A percentile compares a stretch with the other conserved stretches of the same genome.
phyloP scores from a whole-genome alignment of 345 rosid genomes.

The Salix viminalis region DNA sequence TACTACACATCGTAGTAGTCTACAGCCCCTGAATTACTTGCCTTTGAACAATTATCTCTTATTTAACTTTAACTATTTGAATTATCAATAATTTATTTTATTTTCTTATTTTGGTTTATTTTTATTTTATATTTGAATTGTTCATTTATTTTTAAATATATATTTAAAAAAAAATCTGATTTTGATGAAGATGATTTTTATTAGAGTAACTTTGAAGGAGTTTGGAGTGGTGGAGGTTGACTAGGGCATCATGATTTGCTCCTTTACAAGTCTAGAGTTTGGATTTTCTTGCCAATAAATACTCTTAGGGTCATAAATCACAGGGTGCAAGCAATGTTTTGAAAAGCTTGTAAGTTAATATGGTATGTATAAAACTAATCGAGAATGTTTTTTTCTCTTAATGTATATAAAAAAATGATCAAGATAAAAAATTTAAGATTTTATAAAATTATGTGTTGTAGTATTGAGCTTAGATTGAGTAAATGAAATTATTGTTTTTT shows the following conservation, averaged over 20 bases:
- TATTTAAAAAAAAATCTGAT: no score
- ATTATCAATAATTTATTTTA: neutral
- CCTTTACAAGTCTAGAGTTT: fast-evolving
- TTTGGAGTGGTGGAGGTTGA: fast-evolving
- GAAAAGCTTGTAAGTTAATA: no score
- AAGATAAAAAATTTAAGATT: neutral
- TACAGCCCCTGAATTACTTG: neutral
- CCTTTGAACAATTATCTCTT: neutral
- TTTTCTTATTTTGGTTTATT: neutral
- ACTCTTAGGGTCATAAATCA: no score
- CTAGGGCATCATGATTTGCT: no score
- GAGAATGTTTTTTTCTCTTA: no score
- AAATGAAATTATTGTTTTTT: fast-evolving
- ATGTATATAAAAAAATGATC: neutral
- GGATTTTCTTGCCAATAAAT: no score
- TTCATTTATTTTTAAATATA: no score
- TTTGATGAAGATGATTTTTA: no score
- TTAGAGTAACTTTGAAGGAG: no score
- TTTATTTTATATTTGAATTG: neutral
- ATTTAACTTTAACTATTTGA: neutral
- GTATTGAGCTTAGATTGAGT: neutral
- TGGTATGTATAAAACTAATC: no score
- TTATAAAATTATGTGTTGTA: neutral
- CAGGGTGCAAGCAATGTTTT: no score
- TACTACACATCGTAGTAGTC: neutral